Evolutionary conservation across 306 rosid species (phyloP).

Genomic region (Rubus parviflorus): DNA sequence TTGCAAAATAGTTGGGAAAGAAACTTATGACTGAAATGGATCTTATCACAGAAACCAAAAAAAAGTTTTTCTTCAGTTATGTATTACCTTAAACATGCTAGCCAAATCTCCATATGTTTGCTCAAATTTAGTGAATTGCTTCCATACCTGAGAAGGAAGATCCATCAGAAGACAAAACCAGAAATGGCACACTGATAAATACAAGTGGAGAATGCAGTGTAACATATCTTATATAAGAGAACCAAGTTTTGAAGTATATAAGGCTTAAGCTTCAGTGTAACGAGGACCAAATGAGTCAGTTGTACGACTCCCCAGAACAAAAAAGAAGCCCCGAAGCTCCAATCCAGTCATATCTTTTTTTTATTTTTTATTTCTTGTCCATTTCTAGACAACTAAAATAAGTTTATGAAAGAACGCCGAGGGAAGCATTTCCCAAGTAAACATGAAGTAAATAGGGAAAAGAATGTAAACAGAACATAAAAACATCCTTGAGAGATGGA

Average conservation of each 20-base stretch:
- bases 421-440: not conserved
- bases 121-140: slow-evolving; percentile 79
- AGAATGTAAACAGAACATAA: not conserved
- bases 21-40: slow-evolving; percentile 10
- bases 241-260: not conserved
- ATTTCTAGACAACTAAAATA: not conserved
- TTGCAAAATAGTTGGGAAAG: not conserved
- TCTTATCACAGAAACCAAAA: not conserved
- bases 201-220: not conserved
- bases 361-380: not conserved
- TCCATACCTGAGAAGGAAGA: slow-evolving; percentile 71
- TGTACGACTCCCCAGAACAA: not conserved
- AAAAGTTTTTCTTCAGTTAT: not conserved
- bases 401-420: not conserved
- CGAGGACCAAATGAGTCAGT: not conserved
- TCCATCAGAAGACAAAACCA: slow-evolving; percentile 9
- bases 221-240: not conserved
- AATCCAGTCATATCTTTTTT: not conserved
- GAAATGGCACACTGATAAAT: not conserved
- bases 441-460: not conserved
- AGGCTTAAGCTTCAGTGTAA: not conserved
- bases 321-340: not conserved
- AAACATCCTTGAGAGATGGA: not conserved
- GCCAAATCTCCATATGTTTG: slow-evolving; percentile 93
- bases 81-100: slow-evolving; percentile 82